Evolutionary conservation across 331 rosid species (phyloP).

Genomic region (Cydonia oblonga): DNA sequence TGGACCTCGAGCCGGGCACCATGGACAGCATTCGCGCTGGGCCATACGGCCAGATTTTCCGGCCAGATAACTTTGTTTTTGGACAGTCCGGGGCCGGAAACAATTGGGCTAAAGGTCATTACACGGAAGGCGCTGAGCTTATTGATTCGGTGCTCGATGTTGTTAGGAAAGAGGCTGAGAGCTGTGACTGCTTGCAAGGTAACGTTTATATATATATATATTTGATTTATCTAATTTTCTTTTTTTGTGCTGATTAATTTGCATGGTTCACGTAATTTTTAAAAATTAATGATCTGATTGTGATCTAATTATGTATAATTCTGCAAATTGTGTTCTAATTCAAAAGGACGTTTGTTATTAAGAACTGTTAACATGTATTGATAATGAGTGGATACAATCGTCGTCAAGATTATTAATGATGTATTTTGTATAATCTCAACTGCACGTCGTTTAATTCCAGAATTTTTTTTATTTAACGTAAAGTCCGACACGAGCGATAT

Average conservation of each 20-base stretch:
- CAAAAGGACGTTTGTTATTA: too few species aligned
- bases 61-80: constrained; percentile 53
- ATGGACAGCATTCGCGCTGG: constrained; percentile 47
- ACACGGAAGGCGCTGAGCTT: constrained; percentile 61
- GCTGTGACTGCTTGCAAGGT: constrained; percentile 62
- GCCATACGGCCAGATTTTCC: neutral
- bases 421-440: too few species aligned
- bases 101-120: constrained; percentile 53
- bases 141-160: constrained; percentile 52
- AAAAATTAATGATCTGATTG: neutral
- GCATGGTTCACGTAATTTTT: neutral
- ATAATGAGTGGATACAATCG: too few species aligned
- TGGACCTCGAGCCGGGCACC: constrained; percentile 73
- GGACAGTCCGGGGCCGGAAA: constrained; percentile 61
- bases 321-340: neutral
- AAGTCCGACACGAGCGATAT: too few species aligned
- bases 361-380: too few species aligned
- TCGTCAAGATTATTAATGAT: too few species aligned
- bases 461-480: too few species aligned
- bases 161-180: constrained; percentile 59
- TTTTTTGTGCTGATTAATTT: neutral
- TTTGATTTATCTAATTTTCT: neutral
- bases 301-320: neutral
- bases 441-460: too few species aligned
- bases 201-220: neutral